Evolutionary conservation across 1,139 yeast genomes (phyloP).

Genomic region (Diutina mesorugosa): DNA sequence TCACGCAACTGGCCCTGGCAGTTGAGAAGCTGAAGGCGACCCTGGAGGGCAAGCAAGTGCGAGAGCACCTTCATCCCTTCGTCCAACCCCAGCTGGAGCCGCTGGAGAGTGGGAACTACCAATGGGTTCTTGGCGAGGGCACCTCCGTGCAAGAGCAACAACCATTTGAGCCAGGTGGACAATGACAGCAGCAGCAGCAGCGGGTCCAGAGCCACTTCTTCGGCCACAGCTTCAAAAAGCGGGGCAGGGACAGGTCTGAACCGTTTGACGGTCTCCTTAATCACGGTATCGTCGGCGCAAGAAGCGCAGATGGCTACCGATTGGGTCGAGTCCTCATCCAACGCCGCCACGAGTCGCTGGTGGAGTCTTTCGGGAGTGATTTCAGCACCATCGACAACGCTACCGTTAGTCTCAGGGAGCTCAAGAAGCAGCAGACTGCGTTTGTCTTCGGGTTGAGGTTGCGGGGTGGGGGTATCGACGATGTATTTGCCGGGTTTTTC

Average conservation of each 20-base stretch:
- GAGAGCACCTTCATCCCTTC: constrained; percentile 24
- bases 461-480: constrained; percentile 3
- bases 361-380: constrained; percentile 15
- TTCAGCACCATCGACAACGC: constrained; percentile 8
- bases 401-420: neutral
- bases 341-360: constrained; percentile 10
- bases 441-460: constrained; percentile 2
- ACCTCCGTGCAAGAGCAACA: constrained; percentile 33
- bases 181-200: constrained; percentile 15
- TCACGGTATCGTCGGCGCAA: constrained; percentile 18
- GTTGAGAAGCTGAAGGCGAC: constrained; percentile 28
- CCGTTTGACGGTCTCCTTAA: constrained; percentile 21
- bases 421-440: neutral
- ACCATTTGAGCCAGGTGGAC: constrained; percentile 38
- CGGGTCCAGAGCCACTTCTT: constrained; percentile 21
- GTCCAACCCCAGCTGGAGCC: constrained; percentile 16
- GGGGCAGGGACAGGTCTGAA: constrained; percentile 10
- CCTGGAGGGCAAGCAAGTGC: constrained; percentile 28
- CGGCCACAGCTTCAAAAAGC: constrained; percentile 22
- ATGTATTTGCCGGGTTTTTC: neutral
- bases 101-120: constrained; percentile 17
- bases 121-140: constrained; percentile 20
- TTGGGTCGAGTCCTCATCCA: constrained; percentile 5
- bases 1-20: constrained; percentile 24
- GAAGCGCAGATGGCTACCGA: constrained; percentile 17